phyloP scores from a whole-genome alignment of 2,329 filamentous ascomycete species.

The Penicillium sp. region DNA sequence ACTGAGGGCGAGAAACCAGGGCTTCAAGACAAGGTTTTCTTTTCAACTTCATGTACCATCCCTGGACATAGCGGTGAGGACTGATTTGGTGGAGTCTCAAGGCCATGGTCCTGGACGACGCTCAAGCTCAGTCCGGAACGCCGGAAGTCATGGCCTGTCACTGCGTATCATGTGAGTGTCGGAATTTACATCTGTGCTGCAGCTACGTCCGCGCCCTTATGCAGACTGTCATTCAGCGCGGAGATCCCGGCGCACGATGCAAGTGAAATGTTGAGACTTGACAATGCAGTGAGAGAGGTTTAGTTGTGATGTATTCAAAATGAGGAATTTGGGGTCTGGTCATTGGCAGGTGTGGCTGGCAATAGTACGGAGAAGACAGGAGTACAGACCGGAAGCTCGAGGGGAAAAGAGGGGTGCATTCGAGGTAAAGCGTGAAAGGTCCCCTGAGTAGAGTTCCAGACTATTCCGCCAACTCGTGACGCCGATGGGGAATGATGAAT shows the following conservation, averaged over 20 bases:
- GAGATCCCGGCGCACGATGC: conserved; percentile 11
- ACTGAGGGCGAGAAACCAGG: background rate
- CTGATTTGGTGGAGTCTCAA: background rate
- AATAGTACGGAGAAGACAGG: background rate
- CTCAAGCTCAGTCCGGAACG: conserved; percentile 8
- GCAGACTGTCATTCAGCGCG: conserved; percentile 10
- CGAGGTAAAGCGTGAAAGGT: background rate
- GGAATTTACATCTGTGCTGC: conserved; percentile 5
- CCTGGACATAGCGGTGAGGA: conserved; percentile 14
- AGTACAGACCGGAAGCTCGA: background rate
- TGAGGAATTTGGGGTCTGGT: conserved; percentile 4
- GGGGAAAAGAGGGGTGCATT: background rate
- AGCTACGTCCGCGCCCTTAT: conserved; percentile 5
- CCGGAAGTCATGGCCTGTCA: background rate
- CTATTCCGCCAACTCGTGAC: conserved; percentile 4
- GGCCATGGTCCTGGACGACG: background rate
- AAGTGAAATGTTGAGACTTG: conserved; percentile 1
- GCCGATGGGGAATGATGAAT: background rate
- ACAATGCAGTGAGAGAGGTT: background rate
- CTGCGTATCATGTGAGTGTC: conserved; percentile 6
- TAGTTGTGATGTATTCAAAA: background rate
- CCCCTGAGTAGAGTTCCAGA: conserved; percentile 7
- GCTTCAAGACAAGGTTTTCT: background rate
- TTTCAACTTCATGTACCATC: background rate
- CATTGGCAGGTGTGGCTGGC: conserved; percentile 12